Conservation (phyloP, 306 rosid genomes). For the Lathyrus sativus region DNA sequence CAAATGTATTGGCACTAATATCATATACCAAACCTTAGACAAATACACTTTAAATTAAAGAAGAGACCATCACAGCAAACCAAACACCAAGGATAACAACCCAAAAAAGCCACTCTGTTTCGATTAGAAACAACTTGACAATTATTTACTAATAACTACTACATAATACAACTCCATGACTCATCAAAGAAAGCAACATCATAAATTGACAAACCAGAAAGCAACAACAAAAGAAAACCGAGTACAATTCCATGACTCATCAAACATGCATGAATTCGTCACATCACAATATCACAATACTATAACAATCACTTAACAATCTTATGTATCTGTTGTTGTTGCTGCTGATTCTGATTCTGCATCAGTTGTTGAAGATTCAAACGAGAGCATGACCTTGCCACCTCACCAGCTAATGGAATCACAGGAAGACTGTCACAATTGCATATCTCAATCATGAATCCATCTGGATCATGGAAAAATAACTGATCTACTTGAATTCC, state of each 20-base stretch:
- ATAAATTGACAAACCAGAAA: not conserved
- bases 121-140: not conserved
- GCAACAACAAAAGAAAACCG: not conserved
- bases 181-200: not conserved
- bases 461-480: constrained; percentile 96
- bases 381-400: constrained; percentile 48
- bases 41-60: too few relatives aligned
- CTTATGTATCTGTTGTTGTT: constrained; percentile 35
- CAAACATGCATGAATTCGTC: not conserved
- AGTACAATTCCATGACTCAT: not conserved
- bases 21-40: too few relatives aligned
- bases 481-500: constrained; percentile 86
- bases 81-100: too few relatives aligned
- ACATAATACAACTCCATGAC: not conserved
- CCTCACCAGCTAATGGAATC: constrained; percentile 60
- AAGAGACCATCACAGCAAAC: too few relatives aligned
- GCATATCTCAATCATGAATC: constrained; percentile 95
- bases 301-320: constrained; percentile 28
- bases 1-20: too few relatives aligned
- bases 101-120: not conserved
- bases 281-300: not conserved
- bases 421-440: constrained; percentile 90
- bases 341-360: constrained; percentile 39
- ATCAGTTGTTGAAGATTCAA: constrained; percentile 38
- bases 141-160: not conserved